A percentile compares a stretch with the other conserved stretches of the same genome.
phyloP scores from a whole-genome alignment of 148 eudicot species.

The Silene conica region DNA sequence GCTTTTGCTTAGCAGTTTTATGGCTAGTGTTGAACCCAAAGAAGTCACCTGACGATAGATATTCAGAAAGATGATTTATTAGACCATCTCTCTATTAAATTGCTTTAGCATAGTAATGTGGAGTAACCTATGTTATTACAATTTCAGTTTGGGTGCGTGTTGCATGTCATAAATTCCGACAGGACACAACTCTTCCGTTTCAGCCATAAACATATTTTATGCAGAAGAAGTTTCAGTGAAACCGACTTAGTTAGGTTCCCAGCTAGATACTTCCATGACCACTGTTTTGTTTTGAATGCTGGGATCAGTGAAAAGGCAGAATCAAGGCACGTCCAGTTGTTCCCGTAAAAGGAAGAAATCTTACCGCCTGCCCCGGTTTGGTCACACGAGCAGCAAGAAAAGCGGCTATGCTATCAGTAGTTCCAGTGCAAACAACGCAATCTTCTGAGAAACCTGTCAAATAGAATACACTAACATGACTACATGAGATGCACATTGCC shows the following conservation, averaged over 20 bases:
- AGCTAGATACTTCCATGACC: not conserved
- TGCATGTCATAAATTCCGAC: too few relatives aligned
- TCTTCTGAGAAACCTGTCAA: conserved; percentile 71
- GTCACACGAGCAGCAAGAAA: conserved; percentile 93
- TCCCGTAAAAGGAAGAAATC: conserved; percentile 15
- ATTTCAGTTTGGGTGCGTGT: too few relatives aligned
- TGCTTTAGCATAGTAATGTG: too few relatives aligned
- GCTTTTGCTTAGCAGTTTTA: conserved; percentile 78
- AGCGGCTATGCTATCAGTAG: conserved; percentile 99
- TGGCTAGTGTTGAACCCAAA: conserved; percentile 97
- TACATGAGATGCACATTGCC: conserved; percentile 11
- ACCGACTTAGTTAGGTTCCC: not conserved
- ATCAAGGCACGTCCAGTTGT: not conserved
- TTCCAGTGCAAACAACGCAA: conserved; percentile 83
- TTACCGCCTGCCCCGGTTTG: conserved; percentile 89
- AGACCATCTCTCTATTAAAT: too few relatives aligned
- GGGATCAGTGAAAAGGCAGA: not conserved
- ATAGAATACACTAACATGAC: conserved; percentile 2
- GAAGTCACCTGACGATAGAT: conserved; percentile 66
- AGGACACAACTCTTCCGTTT: too few relatives aligned
- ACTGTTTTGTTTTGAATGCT: not conserved
- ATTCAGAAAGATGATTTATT: not conserved
- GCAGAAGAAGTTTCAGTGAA: not conserved
- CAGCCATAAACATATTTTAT: not conserved
- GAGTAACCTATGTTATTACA: too few relatives aligned